Percentiles rank a stretch among this genome's conserved stretches.
These are phyloP conservation scores for Calycina marina DNA, from an alignment of 2,329 filamentous ascomycete genomes.

Conservation along the genomic window DNA sequence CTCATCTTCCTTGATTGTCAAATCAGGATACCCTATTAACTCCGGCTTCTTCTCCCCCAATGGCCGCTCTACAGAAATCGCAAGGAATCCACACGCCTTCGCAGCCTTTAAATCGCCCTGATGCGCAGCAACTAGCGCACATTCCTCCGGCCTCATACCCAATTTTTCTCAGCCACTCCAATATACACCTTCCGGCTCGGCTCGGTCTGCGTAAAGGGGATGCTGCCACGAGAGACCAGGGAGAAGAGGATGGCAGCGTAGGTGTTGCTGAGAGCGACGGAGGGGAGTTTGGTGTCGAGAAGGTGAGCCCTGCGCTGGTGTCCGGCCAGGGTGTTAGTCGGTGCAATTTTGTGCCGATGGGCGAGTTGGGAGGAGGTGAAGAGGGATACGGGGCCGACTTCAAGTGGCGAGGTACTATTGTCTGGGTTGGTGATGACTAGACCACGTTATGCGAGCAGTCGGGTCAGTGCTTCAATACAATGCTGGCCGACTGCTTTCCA, in stretches of 20 bases:
- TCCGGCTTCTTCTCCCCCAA: constrained; percentile 7
- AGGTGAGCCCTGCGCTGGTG: constrained; percentile 36
- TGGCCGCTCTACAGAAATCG: constrained; percentile 7
- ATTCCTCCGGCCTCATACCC: constrained; percentile 36
- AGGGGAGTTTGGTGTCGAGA: constrained; percentile 37
- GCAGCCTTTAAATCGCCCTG: constrained; percentile 52
- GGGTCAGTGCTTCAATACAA: no score
- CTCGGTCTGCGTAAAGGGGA: constrained; percentile 55
- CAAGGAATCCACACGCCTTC: constrained; percentile 30
- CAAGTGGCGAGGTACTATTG: constrained; percentile 7
- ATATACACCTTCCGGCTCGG: constrained; percentile 51
- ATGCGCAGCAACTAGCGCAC: constrained; percentile 65
- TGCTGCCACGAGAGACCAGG: constrained; percentile 37
- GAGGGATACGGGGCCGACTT: constrained; percentile 10
- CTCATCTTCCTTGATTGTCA: constrained; percentile 7
- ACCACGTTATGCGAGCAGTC: no score
- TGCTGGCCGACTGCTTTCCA: no score
- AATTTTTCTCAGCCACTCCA: constrained; percentile 47
- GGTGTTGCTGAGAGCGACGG: constrained; percentile 58
- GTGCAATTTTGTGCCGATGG: constrained; percentile 43
- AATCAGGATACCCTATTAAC: constrained; percentile 6
- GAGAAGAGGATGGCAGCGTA: constrained; percentile 50
- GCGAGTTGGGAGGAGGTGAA: constrained; percentile 9
- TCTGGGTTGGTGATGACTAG: constrained; percentile 7
- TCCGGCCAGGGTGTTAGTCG: constrained; percentile 54